These are phyloP conservation scores for Bolboschoenoplectus hybrid DNA, from an alignment of 202 grass and related monocot genomes.

Conservation along the genomic window DNA sequence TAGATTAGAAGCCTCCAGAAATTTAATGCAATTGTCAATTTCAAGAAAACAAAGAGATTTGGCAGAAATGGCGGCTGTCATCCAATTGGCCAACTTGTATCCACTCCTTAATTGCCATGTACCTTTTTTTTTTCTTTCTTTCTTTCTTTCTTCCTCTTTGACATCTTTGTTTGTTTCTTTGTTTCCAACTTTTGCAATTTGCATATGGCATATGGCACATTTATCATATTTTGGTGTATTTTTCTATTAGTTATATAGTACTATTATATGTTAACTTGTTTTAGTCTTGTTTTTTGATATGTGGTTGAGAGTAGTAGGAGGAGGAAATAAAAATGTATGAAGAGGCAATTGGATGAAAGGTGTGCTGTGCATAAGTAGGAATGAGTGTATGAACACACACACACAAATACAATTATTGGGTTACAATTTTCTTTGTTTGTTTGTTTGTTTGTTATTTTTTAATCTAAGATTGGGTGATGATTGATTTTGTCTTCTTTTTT, in stretches of 20 bases:
- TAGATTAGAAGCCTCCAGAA: neutral
- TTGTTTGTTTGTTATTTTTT: neutral
- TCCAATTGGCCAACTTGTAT: constrained; percentile 15
- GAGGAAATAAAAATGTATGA: neutral
- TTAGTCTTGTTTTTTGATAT: neutral
- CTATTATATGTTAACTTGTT: neutral
- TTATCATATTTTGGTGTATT: neutral
- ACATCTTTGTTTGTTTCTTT: neutral
- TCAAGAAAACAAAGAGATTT: neutral
- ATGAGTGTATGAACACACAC: neutral
- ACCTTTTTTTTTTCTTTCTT: neutral
- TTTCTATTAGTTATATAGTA: neutral
- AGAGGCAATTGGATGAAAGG: neutral
- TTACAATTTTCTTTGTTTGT: neutral
- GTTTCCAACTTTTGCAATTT: neutral
- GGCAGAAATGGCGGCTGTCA: constrained; percentile 1
- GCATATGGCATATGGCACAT: neutral
- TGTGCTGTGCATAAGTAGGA: neutral
- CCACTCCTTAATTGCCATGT: neutral
- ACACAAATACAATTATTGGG: neutral
- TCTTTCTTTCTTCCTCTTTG: no score
- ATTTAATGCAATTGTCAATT: no score
- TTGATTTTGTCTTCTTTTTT: constrained; percentile 2
- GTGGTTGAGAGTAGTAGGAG: neutral
- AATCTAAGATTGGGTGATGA: neutral